Evolutionary conservation across 192 early-diverging fungal species (phyloP).

Genomic region (Kickxella alabastrina): DNA sequence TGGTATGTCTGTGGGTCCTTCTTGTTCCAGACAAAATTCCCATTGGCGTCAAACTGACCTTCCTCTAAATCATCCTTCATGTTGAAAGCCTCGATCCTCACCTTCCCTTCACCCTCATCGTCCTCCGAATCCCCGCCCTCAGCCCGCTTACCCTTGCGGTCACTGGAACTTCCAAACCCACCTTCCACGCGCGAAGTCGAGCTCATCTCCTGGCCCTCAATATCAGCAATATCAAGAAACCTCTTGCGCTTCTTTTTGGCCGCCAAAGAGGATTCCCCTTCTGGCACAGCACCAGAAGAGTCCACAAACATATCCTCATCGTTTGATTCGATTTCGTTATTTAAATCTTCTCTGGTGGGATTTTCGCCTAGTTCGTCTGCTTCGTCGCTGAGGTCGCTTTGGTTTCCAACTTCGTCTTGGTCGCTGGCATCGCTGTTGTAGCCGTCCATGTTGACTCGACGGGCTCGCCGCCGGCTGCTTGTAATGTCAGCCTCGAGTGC

Average conservation of each 20-base stretch:
- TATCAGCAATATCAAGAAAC: slow-evolving; percentile 56
- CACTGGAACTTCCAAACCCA: background rate
- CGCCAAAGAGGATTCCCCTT: slow-evolving; percentile 2
- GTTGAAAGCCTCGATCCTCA: slow-evolving; percentile 63
- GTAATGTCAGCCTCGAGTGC: slow-evolving; percentile 36
- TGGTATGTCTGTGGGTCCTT: slow-evolving; percentile 64
- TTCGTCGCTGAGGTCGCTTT: slow-evolving; percentile 31
- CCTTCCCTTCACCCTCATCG: background rate
- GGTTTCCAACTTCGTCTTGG: slow-evolving; percentile 33
- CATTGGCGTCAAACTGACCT: slow-evolving; percentile 60
- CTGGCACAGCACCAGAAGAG: slow-evolving; percentile 12
- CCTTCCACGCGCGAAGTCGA: slow-evolving; percentile 17
- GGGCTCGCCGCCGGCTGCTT: slow-evolving; percentile 8
- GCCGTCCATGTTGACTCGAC: slow-evolving; percentile 21
- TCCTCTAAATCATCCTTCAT: slow-evolving; percentile 75
- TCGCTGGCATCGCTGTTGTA: slow-evolving; percentile 37
- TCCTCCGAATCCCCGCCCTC: background rate
- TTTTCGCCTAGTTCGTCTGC: slow-evolving; percentile 12
- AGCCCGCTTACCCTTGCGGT: background rate
- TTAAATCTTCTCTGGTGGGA: background rate
- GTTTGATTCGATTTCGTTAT: slow-evolving; percentile 9
- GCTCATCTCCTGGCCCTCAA: slow-evolving; percentile 56
- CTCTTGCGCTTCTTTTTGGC: slow-evolving; percentile 24
- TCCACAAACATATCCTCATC: slow-evolving; percentile 66
- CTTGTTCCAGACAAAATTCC: slow-evolving; percentile 70